Evolutionary conservation across 2,329 filamentous ascomycete genomes (phyloP).

Genomic region (Cladosporium sp.): DNA sequence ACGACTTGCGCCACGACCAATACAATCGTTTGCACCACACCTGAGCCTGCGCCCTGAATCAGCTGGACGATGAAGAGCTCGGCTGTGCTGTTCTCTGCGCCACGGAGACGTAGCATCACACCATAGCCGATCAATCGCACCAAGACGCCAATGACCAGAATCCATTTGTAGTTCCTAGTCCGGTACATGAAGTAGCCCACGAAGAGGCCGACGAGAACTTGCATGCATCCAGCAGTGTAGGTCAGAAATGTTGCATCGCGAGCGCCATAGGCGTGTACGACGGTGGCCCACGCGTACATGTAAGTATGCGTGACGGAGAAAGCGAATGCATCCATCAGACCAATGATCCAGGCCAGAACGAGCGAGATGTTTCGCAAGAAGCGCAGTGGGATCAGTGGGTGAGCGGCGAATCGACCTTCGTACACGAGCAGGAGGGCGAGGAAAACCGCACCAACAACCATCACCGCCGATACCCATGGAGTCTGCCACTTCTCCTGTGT

Average conservation of each 20-base stretch:
- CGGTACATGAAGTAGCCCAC: constrained; percentile 42
- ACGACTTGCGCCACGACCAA: constrained; percentile 44
- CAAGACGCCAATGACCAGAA: constrained; percentile 37
- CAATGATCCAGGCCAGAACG: constrained; percentile 37
- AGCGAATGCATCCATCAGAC: constrained; percentile 40
- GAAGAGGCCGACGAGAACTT: constrained; percentile 31
- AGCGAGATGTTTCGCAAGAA: constrained; percentile 45
- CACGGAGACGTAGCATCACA: constrained; percentile 47
- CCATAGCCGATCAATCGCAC: constrained; percentile 47
- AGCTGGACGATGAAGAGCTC: constrained; percentile 47
- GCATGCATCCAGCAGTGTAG: constrained; percentile 35
- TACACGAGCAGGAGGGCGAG: constrained; percentile 45
- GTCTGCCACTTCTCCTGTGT: constrained; percentile 41
- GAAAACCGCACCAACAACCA: constrained; percentile 39
- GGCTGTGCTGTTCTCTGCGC: constrained; percentile 37
- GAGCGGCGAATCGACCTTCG: constrained; percentile 40
- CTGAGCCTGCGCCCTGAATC: constrained; percentile 46
- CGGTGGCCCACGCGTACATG: constrained; percentile 44
- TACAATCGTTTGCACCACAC: constrained; percentile 41
- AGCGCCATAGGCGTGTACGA: constrained; percentile 39
- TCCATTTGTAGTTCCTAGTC: constrained; percentile 44
- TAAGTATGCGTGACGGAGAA: constrained; percentile 46
- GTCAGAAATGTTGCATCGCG: constrained; percentile 41
- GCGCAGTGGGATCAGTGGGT: constrained; percentile 43
- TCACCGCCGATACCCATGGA: constrained; percentile 42